phyloP scores from a whole-genome alignment of 2,329 filamentous ascomycete species.

The Cyphellophora attinorum region DNA sequence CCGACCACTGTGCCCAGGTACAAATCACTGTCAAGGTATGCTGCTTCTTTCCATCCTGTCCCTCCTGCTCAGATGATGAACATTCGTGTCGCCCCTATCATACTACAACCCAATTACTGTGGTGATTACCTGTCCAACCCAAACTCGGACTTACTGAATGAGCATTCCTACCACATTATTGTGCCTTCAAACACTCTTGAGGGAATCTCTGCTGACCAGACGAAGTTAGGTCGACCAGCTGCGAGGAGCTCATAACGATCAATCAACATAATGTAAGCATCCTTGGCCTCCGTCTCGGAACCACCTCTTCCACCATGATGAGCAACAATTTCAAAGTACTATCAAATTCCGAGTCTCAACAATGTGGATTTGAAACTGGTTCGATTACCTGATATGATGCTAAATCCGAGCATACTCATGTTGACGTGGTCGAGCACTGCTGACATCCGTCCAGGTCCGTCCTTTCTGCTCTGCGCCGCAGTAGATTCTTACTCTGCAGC shows the following conservation, averaged over 20 bases:
- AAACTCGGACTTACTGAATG: constrained; percentile 51
- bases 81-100: constrained; percentile 55
- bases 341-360: constrained; percentile 37
- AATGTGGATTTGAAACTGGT: constrained; percentile 35
- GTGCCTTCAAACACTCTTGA: background rate
- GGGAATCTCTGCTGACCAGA: background rate
- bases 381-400: constrained; percentile 36
- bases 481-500: no score
- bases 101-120: constrained; percentile 35
- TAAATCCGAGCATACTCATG: background rate
- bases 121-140: constrained; percentile 54
- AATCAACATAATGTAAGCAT: no score
- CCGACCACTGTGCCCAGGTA: no score
- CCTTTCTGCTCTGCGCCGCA: no score
- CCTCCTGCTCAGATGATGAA: constrained; percentile 42
- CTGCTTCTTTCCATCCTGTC: constrained; percentile 4
- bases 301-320: constrained; percentile 32
- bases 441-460: no score
- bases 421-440: background rate
- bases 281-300: no score
- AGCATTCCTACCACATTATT: no score
- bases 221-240: background rate
- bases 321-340: constrained; percentile 35
- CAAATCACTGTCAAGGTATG: no score
- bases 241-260: no score